These are phyloP conservation scores for Fusarium oxysporum DNA, from an alignment of 2,329 filamentous ascomycete genomes.

Conservation along the genomic window DNA sequence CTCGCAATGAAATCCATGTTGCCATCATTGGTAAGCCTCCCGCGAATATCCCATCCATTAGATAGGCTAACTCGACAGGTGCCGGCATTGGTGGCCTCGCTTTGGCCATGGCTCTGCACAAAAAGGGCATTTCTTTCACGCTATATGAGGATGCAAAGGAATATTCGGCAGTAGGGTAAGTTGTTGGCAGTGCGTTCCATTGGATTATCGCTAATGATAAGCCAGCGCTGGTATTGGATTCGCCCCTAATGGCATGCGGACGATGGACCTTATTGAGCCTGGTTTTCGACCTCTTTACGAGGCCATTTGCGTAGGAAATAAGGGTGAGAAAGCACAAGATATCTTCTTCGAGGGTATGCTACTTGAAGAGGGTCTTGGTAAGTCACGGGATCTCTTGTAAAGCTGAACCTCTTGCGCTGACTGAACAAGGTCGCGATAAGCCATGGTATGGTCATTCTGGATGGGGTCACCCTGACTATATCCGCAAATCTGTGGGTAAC, in stretches of 20 bases:
- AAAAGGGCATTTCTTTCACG: background rate
- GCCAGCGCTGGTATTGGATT: background rate
- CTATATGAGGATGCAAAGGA: background rate
- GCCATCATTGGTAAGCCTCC: background rate
- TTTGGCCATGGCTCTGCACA: background rate
- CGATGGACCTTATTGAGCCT: background rate
- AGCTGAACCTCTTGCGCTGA: background rate
- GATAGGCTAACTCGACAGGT: background rate
- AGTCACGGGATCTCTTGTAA: accelerated
- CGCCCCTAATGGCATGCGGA: background rate
- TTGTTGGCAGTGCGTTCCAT: accelerated
- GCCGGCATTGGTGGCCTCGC: slow-evolving; percentile 1
- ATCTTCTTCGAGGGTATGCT: background rate
- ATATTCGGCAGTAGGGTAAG: background rate
- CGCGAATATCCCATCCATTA: accelerated
- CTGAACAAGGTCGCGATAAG: background rate
- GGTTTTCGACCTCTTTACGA: background rate
- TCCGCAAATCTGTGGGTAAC: background rate
- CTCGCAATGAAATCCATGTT: background rate
- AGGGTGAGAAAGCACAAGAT: background rate
- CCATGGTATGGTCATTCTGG: background rate
- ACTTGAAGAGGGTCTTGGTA: background rate
- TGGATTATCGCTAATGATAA: background rate
- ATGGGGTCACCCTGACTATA: background rate
- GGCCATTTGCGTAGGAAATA: background rate